Evolutionary conservation across 2,329 filamentous ascomycete species (phyloP).

Genomic region (Cercospora canescens): DNA sequence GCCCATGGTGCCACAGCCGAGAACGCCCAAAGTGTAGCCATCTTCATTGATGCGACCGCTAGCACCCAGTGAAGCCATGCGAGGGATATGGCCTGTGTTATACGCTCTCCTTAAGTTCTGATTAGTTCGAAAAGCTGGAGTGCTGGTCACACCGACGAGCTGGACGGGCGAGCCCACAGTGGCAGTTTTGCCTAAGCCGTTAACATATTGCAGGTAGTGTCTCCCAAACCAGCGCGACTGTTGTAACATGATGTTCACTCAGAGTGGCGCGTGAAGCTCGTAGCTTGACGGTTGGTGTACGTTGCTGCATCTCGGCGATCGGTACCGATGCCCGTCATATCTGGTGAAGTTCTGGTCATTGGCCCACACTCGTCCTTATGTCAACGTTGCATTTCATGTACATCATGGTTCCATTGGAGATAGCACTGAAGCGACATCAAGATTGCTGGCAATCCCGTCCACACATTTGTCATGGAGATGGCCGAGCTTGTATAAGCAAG

Average conservation of each 20-base stretch:
- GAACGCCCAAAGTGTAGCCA: constrained; percentile 70
- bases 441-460: no score
- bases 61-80: not conserved
- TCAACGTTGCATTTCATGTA: not conserved
- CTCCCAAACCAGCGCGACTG: not conserved
- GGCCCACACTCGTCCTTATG: not conserved
- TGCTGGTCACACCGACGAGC: not conserved
- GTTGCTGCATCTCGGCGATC: not conserved
- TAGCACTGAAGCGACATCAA: not conserved
- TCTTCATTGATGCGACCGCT: not conserved
- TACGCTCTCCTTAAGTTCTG: not conserved
- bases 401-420: not conserved
- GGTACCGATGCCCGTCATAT: not conserved
- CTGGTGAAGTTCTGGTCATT: not conserved
- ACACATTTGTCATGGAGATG: no score
- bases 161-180: not conserved
- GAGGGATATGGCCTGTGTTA: not conserved
- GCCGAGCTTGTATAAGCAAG: no score
- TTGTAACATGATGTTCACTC: not conserved
- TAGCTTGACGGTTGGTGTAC: not conserved
- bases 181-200: not conserved
- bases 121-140: not conserved
- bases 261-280: not conserved
- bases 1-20: constrained; percentile 88
- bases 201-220: not conserved